phyloP scores from a whole-genome alignment of 257 asterid genomes.

The Jacaranda copaia region DNA sequence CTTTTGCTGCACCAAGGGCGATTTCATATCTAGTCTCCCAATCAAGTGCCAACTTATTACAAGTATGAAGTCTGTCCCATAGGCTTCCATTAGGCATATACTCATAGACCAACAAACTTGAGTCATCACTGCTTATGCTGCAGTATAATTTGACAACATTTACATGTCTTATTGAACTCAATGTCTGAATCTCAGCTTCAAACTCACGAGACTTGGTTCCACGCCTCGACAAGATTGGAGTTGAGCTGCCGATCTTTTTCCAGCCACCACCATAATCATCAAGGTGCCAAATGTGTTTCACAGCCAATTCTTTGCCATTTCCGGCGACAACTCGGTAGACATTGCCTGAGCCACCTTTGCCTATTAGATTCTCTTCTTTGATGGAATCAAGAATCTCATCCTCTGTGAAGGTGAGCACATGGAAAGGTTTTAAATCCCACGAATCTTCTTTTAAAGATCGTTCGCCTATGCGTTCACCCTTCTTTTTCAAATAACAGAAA shows the following conservation, averaged over 20 bases:
- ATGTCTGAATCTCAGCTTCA: conserved; percentile 80
- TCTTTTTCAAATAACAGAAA: conserved; percentile 52
- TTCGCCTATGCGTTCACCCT: conserved; percentile 33
- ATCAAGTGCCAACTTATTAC: conserved; percentile 61
- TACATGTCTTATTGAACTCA: conserved; percentile 83
- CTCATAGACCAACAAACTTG: conserved; percentile 89
- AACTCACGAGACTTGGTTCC: conserved; percentile 54
- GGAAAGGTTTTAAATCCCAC: conserved; percentile 82
- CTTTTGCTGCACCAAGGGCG: conserved; percentile 88
- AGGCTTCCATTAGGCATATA: conserved; percentile 92
- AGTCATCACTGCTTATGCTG: conserved; percentile 85
- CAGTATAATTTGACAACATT: conserved; percentile 89
- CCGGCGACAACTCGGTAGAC: conserved; percentile 60
- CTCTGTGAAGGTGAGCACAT: conserved; percentile 65
- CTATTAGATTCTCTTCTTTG: conserved; percentile 72
- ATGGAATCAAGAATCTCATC: conserved; percentile 80
- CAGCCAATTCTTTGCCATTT: conserved; percentile 66
- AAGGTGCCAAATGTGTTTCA: conserved; percentile 74
- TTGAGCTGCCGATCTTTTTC: conserved; percentile 40
- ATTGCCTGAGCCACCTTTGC: conserved; percentile 88
- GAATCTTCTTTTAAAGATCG: conserved; percentile 67
- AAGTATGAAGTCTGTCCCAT: conserved; percentile 78
- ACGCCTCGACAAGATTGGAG: conserved; percentile 58
- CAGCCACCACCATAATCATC: conserved; percentile 26
- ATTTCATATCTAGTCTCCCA: conserved; percentile 82